Base-by-base conservation (phyloP, 2,329 filamentous ascomycete genomes). In the Didymella segeticola region DNA sequence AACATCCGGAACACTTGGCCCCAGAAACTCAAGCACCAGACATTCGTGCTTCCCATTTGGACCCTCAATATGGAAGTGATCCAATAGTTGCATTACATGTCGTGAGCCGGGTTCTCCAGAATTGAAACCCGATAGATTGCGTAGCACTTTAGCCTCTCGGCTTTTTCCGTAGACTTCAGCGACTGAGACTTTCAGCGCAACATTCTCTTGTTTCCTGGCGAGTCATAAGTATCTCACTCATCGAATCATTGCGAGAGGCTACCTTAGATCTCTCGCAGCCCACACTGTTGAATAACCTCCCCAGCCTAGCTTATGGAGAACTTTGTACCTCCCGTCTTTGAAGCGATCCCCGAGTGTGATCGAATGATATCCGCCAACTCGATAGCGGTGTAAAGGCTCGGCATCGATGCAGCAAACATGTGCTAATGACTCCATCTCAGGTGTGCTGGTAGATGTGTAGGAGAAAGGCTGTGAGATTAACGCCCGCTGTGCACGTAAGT, bases 1-100 rank as follows among this genome's bases (percentile, higher is more conserved):
- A 53, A 72, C 59, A 39, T 72, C 65, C 10, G 75, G 69, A 15
- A 79, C 66, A 60, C 64, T 79, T 7, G 77, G 70, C 2, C 76
- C 77, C 23, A 79, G 47, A n/a, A 76, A 62, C 34, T 79, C 72
- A 38, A 75, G 70, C 5, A 81, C 73, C 0, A 81, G 61, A 58
- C 78, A 82, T n/a, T 68, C 57, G 56, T 82, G 79, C 2, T 26
- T 66, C 10, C 79, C 78, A 62, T 82, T 82, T 6, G 77, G 78
- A 9, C 79, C 78, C 2, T 60, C 34, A 37, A 77, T 43, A 7
- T 72, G 30, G 30, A 81, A 80, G 15, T 66, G 20, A 55, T 78
- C 72, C 20, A 75, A 52, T 19, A 79, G 36, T 19, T 56, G 65
- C 31, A 77, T 70, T 10, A 78, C 30, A 65, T 79, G 60, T 29